Percentiles rank a stretch among this genome's conserved stretches.
Evolutionary conservation across 2,329 filamentous ascomycete species (phyloP).

Genomic region (Calonectria pauciramosa): DNA sequence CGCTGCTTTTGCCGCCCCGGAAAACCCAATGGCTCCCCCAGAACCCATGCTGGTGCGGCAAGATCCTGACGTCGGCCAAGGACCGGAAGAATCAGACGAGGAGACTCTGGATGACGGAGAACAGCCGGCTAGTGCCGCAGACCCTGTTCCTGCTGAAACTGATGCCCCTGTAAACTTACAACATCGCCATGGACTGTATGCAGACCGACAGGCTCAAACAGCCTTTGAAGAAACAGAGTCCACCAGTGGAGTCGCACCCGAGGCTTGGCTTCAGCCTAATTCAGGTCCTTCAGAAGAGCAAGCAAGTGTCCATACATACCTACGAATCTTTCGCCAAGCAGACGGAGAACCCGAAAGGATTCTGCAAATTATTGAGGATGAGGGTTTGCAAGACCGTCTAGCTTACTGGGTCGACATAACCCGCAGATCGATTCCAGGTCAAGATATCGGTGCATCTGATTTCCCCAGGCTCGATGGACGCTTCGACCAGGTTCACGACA

Average conservation of each 20-base stretch:
- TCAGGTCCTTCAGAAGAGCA: constrained; percentile 31
- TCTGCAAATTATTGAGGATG: constrained; percentile 71
- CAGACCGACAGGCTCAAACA: constrained; percentile 25
- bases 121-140: constrained; percentile 25
- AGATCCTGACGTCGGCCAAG: constrained; percentile 38
- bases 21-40: constrained; percentile 46
- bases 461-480: constrained; percentile 9
- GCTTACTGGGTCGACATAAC: constrained; percentile 71
- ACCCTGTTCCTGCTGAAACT: constrained; percentile 26
- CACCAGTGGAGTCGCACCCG: constrained; percentile 15
- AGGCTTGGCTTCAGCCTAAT: constrained; percentile 13
- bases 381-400: constrained; percentile 70
- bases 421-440: constrained; percentile 44
- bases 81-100: constrained; percentile 47
- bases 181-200: constrained; percentile 31
- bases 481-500: not conserved
- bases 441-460: constrained; percentile 18
- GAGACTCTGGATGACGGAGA: constrained; percentile 49
- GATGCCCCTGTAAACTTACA: constrained; percentile 28
- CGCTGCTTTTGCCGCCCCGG: constrained; percentile 69
- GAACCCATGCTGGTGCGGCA: constrained; percentile 43
- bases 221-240: constrained; percentile 27
- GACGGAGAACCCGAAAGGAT: constrained; percentile 72
- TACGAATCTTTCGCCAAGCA: constrained; percentile 71
- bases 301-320: constrained; percentile 51